Percentiles rank a stretch among this genome's conserved stretches.
These are phyloP conservation scores for Dichotomopilus funicola DNA, from an alignment of 2,329 filamentous ascomycete species.

Conservation along the genomic window DNA sequence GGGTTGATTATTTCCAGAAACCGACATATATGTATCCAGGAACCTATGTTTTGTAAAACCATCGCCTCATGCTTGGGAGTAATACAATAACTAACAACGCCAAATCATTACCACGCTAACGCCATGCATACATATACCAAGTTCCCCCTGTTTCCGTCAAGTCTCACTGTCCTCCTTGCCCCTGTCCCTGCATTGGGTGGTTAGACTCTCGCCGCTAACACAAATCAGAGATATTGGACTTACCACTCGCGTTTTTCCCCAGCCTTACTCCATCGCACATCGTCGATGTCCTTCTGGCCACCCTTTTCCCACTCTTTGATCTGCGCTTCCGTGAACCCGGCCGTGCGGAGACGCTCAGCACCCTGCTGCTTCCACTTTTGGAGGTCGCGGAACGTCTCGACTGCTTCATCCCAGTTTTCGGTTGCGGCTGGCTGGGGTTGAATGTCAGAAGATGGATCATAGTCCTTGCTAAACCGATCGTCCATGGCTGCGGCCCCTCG, in stretches of 20 bases:
- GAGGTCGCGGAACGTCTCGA: conserved; percentile 74
- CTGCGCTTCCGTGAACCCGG: conserved; percentile 71
- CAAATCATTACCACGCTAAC: background rate
- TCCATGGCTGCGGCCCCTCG: conserved; percentile 64
- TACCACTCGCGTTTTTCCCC: conserved; percentile 58
- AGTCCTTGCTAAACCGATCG: conserved; percentile 64
- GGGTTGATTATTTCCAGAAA: background rate
- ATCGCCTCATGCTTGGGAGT: too few species aligned
- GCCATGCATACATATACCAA: background rate
- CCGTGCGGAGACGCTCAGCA: conserved; percentile 66
- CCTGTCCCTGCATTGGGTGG: conserved; percentile 1
- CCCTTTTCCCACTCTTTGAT: conserved; percentile 64
- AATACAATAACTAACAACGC: background rate
- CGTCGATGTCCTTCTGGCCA: conserved; percentile 53
- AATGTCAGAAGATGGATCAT: conserved; percentile 53
- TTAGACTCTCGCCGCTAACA: background rate
- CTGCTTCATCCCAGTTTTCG: conserved; percentile 71
- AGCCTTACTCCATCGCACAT: conserved; percentile 64
- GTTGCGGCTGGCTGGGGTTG: conserved; percentile 43
- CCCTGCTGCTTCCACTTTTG: conserved; percentile 70
- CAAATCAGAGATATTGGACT: background rate
- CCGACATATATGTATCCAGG: background rate
- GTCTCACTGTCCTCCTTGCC: conserved; percentile 1
- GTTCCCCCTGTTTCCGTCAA: background rate
- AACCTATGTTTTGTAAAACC: too few species aligned